Conservation (phyloP, 805 yeast species). For the Sugiyamaella qingdaonensis region DNA sequence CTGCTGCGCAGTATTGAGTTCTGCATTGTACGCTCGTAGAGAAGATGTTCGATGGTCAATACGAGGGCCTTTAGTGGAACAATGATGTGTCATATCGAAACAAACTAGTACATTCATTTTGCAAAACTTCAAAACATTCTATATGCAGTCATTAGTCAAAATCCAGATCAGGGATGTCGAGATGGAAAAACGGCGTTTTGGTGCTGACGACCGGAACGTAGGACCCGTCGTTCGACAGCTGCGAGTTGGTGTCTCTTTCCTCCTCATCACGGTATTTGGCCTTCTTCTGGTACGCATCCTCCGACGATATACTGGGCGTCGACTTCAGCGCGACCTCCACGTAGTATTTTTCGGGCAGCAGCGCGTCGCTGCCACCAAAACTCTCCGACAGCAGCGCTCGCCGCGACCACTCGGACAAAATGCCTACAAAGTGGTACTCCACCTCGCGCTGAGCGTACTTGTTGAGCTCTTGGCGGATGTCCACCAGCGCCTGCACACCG, state of each 20-base stretch:
- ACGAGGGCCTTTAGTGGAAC: too few relatives aligned
- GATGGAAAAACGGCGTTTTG: constrained; percentile 70
- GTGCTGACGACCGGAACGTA: constrained; percentile 58
- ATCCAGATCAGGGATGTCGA: constrained; percentile 58
- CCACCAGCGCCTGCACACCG: constrained; percentile 72
- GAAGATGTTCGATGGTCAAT: too few relatives aligned
- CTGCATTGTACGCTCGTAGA: too few relatives aligned
- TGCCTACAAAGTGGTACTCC: constrained; percentile 85
- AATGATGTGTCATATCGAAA: too few relatives aligned
- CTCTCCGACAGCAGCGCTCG: constrained; percentile 71
- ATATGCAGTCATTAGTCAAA: constrained; percentile 4
- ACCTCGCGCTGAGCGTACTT: constrained; percentile 76
- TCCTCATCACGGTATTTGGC: constrained; percentile 20
- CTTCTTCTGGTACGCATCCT: constrained; percentile 8
- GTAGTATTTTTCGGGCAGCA: constrained; percentile 20
- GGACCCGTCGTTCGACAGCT: constrained; percentile 33
- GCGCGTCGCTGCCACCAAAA: constrained; percentile 56
- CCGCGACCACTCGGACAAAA: constrained; percentile 81
- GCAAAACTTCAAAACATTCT: neutral
- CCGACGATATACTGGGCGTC: constrained; percentile 11
- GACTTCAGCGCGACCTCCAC: constrained; percentile 19
- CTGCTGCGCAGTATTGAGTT: too few relatives aligned
- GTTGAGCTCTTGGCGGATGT: constrained; percentile 66
- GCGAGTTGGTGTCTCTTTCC: constrained; percentile 16
- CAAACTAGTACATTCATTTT: neutral